phyloP scores from a whole-genome alignment of 1,284 basidiomycete genomes.

The Mycocalia duriaeana region DNA sequence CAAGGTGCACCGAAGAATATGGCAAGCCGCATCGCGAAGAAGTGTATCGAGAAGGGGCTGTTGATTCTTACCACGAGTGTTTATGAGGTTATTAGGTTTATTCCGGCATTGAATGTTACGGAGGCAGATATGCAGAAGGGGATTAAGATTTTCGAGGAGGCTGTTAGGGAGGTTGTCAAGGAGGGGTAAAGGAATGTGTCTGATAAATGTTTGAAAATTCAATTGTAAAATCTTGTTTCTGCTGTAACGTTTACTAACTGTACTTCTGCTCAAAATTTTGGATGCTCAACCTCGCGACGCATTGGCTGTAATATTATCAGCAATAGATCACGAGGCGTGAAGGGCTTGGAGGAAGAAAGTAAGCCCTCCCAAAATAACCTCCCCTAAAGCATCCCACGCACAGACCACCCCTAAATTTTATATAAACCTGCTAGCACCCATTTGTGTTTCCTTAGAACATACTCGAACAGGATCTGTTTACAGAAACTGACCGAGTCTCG shows the following conservation, averaged over 20 bases:
- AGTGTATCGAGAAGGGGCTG: conserved; percentile 81
- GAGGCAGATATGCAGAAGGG: conserved; percentile 39
- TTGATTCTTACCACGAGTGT: conserved; percentile 77
- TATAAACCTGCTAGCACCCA: conserved; percentile 18
- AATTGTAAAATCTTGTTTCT: neutral
- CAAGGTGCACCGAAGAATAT: conserved; percentile 53
- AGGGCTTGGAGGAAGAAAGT: too few species aligned
- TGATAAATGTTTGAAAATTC: neutral
- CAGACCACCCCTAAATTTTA: conserved; percentile 23
- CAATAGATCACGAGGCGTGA: neutral
- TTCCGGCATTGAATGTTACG: conserved; percentile 41
- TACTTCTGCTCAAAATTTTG: neutral
- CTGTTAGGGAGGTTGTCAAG: conserved; percentile 36
- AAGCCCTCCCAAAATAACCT: neutral
- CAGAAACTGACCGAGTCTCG: conserved; percentile 3
- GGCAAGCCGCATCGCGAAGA: conserved; percentile 71
- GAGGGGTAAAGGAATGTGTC: conserved; percentile 27
- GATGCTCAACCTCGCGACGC: neutral
- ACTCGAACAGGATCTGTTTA: conserved; percentile 4
- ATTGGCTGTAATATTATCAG: neutral
- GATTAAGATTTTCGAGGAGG: conserved; percentile 37
- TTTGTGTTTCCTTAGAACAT: conserved; percentile 41
- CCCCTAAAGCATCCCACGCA: conserved; percentile 16
- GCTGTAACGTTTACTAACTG: neutral
- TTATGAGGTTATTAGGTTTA: conserved; percentile 77